Conservation (phyloP, 2,329 filamentous ascomycete genomes). For the Huntiella abstrusa region DNA sequence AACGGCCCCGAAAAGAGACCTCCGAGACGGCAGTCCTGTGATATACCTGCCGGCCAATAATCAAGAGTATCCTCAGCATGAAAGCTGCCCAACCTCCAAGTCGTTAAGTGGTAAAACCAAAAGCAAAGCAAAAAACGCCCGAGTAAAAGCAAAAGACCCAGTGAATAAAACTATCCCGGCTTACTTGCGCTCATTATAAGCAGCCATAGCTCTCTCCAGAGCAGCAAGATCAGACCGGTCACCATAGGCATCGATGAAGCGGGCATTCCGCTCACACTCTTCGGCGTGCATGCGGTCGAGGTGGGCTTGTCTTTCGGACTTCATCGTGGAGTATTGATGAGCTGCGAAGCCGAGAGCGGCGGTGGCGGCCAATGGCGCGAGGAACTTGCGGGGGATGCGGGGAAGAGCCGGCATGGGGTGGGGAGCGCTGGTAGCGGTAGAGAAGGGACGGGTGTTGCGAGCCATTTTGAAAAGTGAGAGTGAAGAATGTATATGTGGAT, state of each 20-base stretch:
- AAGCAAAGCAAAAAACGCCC: neutral
- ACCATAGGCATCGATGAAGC: conserved; percentile 31
- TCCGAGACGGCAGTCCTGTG: neutral
- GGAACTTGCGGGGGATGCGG: conserved; percentile 12
- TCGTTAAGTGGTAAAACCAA: neutral
- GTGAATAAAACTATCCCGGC: neutral
- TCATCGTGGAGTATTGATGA: conserved; percentile 5
- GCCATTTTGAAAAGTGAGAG: conserved; percentile 8
- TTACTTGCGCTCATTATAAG: conserved; percentile 21
- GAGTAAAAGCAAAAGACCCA: neutral
- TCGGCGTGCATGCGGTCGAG: conserved; percentile 20
- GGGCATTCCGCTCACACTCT: conserved; percentile 21
- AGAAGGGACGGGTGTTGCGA: conserved; percentile 13
- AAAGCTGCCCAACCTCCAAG: too few relatives aligned
- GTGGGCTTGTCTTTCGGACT: conserved; percentile 14
- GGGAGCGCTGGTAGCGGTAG: conserved; percentile 16
- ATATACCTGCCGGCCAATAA: too few relatives aligned
- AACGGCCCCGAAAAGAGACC: neutral
- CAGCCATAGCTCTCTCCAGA: conserved; percentile 28
- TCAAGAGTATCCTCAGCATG: too few relatives aligned
- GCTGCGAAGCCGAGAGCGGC: conserved; percentile 15
- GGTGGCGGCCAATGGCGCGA: conserved; percentile 17
- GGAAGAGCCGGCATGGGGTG: conserved; percentile 16
- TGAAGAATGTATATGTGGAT: neutral
- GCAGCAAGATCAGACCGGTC: conserved; percentile 29